Base-by-base conservation (phyloP, 805 yeast species). In the Candida adriatica region DNA sequence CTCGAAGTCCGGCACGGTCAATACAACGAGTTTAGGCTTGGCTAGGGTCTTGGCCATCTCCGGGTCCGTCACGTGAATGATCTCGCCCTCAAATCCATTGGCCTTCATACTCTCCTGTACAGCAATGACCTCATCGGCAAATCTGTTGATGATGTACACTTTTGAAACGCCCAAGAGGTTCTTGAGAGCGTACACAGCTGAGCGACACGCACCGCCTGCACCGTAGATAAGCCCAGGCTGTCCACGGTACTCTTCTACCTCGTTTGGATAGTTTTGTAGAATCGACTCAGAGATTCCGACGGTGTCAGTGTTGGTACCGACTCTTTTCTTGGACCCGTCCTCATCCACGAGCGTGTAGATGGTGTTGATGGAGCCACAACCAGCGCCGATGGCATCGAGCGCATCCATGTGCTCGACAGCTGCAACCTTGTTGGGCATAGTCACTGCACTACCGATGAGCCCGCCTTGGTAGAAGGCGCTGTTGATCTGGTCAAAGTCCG, bases 191-290 rank as follows among this genome's bases (percentile, higher is more conserved):
- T 41, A 48, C 6, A 48, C 43, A 2, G 53, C 51, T 4, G 50
- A 46, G 19, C 53, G 42, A 30, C 53, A 46, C 5, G 53, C 53
- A 34, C 53, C 53, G 30, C 53, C 53, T 25, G 49, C 53, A 18
- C 53, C 53, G 18, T 48, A 48, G 2, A 48, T 42, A 8, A 48
- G 24, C 9, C 53, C 53, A 4, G 53, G 51, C 9, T 29, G 13
- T 2, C 41, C 42, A 15, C 29, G 29, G 17, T 26, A 35, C 3
- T 19, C n/a, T 6, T 28, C 30, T 7, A 33, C 37, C 17, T 44
- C 49, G 6, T 19, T n/a, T 13, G 51, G 49, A 21, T 34, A 45
- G 32, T 43, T 46, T 30, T 41, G 45, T 4, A 37, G 6, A 15
- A 48, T 39, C 6, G 46, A 39, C 16, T 44, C 43, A 6, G 38